Conservation (phyloP, 768 basidiomycete species). For the Amanita muscaria region DNA sequence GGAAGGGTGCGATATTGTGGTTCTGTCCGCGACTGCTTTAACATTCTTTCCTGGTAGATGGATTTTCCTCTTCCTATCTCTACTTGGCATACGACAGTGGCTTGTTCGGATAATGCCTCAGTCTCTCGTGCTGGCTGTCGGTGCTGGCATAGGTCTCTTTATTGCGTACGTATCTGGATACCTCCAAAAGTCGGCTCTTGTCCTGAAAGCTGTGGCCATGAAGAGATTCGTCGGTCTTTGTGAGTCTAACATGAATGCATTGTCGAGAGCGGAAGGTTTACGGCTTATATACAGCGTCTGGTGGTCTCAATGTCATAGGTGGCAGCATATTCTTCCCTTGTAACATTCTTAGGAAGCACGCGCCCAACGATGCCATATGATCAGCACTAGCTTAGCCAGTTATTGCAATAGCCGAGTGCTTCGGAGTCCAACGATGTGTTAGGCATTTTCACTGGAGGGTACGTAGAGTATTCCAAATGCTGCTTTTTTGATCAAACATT, state of each 20-base stretch:
- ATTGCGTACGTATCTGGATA: constrained; percentile 50
- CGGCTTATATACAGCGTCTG: constrained; percentile 33
- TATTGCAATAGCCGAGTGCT: no score
- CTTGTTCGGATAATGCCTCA: constrained; percentile 83
- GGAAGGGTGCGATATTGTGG: constrained; percentile 54
- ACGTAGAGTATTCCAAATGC: constrained; percentile 20
- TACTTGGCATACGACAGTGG: constrained; percentile 86
- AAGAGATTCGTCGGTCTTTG: constrained; percentile 70
- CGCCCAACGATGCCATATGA: no score
- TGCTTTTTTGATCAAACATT: neutral
- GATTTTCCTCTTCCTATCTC: constrained; percentile 72
- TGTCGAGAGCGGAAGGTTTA: no score
- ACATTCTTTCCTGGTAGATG: constrained; percentile 36
- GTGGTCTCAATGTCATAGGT: constrained; percentile 69
- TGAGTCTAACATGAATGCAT: constrained; percentile 20
- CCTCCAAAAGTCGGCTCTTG: no score
- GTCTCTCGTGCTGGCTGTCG: constrained; percentile 77
- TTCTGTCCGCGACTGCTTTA: neutral
- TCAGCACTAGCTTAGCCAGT: no score
- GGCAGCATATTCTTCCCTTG: no score
- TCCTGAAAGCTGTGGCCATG: no score
- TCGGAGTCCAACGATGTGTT: constrained; percentile 81
- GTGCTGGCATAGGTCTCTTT: constrained; percentile 81
- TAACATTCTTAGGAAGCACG: no score
- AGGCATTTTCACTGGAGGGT: constrained; percentile 83